These are phyloP conservation scores for Coemansia furcata DNA, from an alignment of 192 early-diverging fungal species.

Conservation along the genomic window DNA sequence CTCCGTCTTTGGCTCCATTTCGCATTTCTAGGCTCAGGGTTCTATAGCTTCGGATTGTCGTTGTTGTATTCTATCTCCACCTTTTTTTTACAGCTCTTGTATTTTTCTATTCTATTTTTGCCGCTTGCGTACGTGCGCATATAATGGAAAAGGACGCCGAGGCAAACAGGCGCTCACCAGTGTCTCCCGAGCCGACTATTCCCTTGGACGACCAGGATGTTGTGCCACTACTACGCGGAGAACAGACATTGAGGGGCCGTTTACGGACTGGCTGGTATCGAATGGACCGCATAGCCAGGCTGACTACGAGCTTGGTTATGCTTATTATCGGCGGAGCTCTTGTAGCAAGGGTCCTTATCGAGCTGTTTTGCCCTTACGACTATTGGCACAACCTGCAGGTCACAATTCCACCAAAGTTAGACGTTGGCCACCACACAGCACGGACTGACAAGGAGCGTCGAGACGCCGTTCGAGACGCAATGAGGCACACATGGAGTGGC, in stretches of 20 bases:
- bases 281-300: slow-evolving; percentile 38
- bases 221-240: slow-evolving; percentile 19
- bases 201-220: slow-evolving; percentile 11
- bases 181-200: slow-evolving; percentile 27
- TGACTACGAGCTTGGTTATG: slow-evolving; percentile 16
- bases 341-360: slow-evolving; percentile 20
- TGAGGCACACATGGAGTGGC: slow-evolving; percentile 52
- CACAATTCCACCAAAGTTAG: slow-evolving; percentile 28
- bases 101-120: neutral
- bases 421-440: slow-evolving; percentile 18
- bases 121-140: neutral
- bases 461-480: slow-evolving; percentile 35
- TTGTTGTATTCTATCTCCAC: neutral
- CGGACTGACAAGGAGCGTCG: slow-evolving; percentile 33
- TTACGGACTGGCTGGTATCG: slow-evolving; percentile 29
- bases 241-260: slow-evolving; percentile 17
- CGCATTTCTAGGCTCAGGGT: slow-evolving; percentile 1
- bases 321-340: slow-evolving; percentile 20
- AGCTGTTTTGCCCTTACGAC: slow-evolving; percentile 34
- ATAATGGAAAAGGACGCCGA: slow-evolving; percentile 4
- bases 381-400: slow-evolving; percentile 30
- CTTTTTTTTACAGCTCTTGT: neutral
- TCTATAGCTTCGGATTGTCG: neutral
- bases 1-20: neutral
- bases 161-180: neutral